These are phyloP conservation scores for Leccinum barrowsii DNA, from an alignment of 768 basidiomycete species.

Conservation along the genomic window DNA sequence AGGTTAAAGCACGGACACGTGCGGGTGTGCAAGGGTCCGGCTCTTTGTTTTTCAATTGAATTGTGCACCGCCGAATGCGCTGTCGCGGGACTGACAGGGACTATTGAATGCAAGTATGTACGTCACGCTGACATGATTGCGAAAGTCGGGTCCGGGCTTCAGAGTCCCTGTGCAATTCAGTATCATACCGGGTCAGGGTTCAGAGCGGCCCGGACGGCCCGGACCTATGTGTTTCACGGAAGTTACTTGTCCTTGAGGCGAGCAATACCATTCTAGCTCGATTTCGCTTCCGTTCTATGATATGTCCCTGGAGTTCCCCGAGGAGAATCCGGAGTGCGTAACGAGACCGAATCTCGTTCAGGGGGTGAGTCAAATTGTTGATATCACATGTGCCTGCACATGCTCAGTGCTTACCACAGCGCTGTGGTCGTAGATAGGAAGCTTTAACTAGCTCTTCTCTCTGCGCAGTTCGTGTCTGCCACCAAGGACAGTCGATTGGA, in stretches of 20 bases:
- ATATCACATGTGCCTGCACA: not conserved
- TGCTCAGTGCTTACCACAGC: not conserved
- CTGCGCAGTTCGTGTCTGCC: not conserved
- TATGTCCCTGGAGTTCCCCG: not conserved
- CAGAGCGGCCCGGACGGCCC: not conserved
- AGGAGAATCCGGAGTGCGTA: conserved; percentile 4
- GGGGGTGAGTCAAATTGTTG: not conserved
- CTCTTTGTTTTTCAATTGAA: not conserved
- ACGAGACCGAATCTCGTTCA: not conserved
- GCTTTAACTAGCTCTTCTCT: not conserved
- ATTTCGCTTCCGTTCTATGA: not conserved
- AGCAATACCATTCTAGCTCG: not conserved
- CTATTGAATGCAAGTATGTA: not conserved
- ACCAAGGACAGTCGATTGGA: not conserved
- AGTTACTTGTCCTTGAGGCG: not conserved
- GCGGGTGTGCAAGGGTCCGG: not conserved
- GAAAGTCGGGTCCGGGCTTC: not conserved
- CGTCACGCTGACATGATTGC: not conserved
- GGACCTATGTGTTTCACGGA: not conserved
- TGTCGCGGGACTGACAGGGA: not conserved
- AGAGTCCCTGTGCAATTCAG: not conserved
- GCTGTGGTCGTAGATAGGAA: not conserved
- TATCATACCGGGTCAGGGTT: not conserved
- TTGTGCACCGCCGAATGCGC: not conserved
- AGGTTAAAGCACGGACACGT: not conserved